Conservation (phyloP, 129 eudicot species). For the Rutidosis leptorrhynchoides region DNA sequence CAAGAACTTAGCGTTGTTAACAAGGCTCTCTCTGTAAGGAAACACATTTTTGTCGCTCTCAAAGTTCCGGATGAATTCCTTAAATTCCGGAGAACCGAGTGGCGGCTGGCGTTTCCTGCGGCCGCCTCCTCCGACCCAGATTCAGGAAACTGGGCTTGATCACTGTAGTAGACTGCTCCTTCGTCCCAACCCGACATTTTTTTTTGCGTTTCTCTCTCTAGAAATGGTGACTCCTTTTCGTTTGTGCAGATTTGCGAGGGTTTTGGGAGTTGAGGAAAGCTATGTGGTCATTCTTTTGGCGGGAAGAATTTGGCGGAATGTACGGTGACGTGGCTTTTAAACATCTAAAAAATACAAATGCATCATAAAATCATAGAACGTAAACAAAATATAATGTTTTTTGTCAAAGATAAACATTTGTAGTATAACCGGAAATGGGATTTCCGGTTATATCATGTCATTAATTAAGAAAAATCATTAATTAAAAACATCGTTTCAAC, state of each 20-base stretch:
- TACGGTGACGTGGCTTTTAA: slow-evolving; percentile 15
- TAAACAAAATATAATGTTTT: no score
- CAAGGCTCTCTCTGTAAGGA: slow-evolving; percentile 84
- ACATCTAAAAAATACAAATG: no score
- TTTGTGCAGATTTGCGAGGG: no score
- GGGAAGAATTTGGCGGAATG: slow-evolving; percentile 70
- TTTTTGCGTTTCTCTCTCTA: neutral
- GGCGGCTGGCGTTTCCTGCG: slow-evolving; percentile 76
- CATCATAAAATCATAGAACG: no score
- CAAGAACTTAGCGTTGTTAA: slow-evolving; percentile 64
- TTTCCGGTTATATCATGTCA: no score
- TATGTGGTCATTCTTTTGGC: slow-evolving; percentile 39
- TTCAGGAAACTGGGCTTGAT: slow-evolving; percentile 94
- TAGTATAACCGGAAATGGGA: no score
- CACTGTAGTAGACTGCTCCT: slow-evolving; percentile 89
- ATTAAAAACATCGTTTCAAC: no score
- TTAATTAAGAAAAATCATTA: no score
- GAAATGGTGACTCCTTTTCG: neutral
- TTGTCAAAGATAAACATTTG: no score
- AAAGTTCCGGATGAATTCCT: slow-evolving; percentile 81
- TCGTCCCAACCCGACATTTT: slow-evolving; percentile 95
- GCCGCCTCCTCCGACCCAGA: slow-evolving; percentile 50
- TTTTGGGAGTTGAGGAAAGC: no score
- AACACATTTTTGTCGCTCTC: slow-evolving; percentile 60
- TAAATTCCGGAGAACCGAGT: slow-evolving; percentile 72